These are phyloP conservation scores for Pulveroboletus ravenelii DNA, from an alignment of 768 basidiomycete genomes.

Conservation along the genomic window DNA sequence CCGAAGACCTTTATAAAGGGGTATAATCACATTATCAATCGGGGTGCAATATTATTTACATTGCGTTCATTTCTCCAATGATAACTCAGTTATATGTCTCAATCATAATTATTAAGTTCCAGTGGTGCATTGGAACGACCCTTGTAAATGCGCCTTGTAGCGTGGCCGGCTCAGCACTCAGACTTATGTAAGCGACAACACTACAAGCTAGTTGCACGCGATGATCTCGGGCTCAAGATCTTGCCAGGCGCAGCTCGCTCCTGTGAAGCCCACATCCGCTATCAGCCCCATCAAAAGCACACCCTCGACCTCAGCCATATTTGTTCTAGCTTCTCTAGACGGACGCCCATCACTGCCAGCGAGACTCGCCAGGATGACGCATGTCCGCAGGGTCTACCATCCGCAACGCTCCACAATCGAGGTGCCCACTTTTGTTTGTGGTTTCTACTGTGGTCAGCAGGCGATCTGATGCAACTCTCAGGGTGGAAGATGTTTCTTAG, in stretches of 20 bases:
- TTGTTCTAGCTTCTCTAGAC: background rate
- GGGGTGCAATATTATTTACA: no score
- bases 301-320: slow-evolving; percentile 7
- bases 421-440: background rate
- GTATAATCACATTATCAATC: no score
- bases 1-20: no score
- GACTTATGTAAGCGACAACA: no score
- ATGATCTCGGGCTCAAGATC: background rate
- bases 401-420: background rate
- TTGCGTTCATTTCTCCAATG: no score
- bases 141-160: no score
- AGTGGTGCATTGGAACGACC: no score
- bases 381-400: slow-evolving; percentile 13
- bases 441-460: background rate
- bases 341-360: slow-evolving; percentile 1
- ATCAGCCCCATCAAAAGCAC: background rate
- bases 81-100: no score
- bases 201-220: no score
- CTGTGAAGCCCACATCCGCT: background rate
- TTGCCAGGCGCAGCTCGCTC: background rate
- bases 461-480: slow-evolving; percentile 3
- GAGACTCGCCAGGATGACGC: slow-evolving; percentile 3
- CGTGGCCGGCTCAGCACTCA: no score
- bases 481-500: background rate
- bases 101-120: no score